A percentile compares a stretch with the other conserved stretches of the same genome.
phyloP scores from a whole-genome alignment of 192 early-diverging fungal species.

The Coemansia reversa region DNA sequence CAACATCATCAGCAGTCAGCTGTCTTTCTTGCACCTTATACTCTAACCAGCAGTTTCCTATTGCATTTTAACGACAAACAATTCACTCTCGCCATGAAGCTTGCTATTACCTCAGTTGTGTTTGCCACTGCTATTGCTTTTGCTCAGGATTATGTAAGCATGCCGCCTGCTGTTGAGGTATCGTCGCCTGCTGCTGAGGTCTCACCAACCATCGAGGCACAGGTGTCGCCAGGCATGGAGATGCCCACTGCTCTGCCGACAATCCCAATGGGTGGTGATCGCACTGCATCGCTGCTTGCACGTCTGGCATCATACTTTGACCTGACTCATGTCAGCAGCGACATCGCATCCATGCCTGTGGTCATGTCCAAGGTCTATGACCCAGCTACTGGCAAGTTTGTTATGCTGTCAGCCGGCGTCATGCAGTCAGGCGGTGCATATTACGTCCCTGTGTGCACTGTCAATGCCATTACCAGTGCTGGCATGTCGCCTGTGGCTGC shows the following conservation, averaged over 20 bases:
- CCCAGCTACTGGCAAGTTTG: constrained; percentile 23
- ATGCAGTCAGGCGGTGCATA: constrained; percentile 16
- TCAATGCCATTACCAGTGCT: constrained; percentile 13
- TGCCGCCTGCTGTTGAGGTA: neutral
- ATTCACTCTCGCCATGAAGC: constrained; percentile 8
- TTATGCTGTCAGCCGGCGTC: constrained; percentile 9
- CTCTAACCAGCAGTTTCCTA: neutral
- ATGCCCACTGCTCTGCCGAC: neutral
- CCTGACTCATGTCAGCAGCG: constrained; percentile 10
- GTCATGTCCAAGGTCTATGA: constrained; percentile 14
- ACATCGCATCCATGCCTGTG: constrained; percentile 11
- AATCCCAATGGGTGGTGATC: neutral
- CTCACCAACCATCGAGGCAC: no score
- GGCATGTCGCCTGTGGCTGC: neutral
- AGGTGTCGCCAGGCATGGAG: neutral
- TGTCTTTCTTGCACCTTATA: neutral
- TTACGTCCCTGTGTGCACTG: constrained; percentile 36
- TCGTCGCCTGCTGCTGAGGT: neutral
- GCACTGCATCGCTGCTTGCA: constrained; percentile 4
- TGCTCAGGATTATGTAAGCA: constrained; percentile 8
- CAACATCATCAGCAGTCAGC: neutral
- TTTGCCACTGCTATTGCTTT: constrained; percentile 2
- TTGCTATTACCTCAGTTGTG: neutral
- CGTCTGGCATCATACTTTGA: constrained; percentile 23
- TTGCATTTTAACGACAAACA: neutral